Conservation (phyloP, 352 stramenopile genomes). For the Globisporangium abappressorium region DNA sequence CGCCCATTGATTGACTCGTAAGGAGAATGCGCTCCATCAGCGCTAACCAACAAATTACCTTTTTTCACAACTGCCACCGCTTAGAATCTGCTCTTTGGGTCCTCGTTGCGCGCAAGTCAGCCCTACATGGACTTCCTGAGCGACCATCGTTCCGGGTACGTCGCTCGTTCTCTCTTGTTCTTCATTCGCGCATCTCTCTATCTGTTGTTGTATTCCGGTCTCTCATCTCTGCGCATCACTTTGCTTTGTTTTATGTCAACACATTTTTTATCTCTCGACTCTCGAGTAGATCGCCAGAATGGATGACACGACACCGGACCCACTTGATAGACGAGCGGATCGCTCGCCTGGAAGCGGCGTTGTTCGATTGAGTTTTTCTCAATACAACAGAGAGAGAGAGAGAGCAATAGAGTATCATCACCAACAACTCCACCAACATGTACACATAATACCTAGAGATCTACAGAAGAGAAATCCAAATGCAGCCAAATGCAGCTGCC, state of each 20-base stretch:
- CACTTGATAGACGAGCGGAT: constrained; percentile 44
- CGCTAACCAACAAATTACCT: neutral
- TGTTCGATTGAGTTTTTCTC: constrained; percentile 27
- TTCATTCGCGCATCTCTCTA: neutral
- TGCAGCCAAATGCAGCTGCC: no score
- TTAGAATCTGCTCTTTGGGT: constrained; percentile 46
- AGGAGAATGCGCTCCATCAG: neutral
- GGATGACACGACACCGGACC: constrained; percentile 37
- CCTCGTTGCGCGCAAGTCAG: constrained; percentile 44
- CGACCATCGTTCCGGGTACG: constrained; percentile 43
- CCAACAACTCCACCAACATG: neutral
- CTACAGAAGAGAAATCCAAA: no score
- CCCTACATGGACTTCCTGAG: constrained; percentile 56
- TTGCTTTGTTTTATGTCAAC: neutral
- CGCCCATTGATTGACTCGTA: no score
- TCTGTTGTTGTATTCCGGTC: neutral
- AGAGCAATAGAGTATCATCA: no score
- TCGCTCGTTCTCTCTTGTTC: neutral
- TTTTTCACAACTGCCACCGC: neutral
- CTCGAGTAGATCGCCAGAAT: constrained; percentile 34
- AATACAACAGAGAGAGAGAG: neutral
- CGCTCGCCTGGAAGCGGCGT: constrained; percentile 34
- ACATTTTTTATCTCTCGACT: neutral
- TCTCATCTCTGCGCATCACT: neutral
- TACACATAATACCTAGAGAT: neutral